phyloP scores from a whole-genome alignment of 495 filamentous ascomycete species.

The Peziza echinospora region DNA sequence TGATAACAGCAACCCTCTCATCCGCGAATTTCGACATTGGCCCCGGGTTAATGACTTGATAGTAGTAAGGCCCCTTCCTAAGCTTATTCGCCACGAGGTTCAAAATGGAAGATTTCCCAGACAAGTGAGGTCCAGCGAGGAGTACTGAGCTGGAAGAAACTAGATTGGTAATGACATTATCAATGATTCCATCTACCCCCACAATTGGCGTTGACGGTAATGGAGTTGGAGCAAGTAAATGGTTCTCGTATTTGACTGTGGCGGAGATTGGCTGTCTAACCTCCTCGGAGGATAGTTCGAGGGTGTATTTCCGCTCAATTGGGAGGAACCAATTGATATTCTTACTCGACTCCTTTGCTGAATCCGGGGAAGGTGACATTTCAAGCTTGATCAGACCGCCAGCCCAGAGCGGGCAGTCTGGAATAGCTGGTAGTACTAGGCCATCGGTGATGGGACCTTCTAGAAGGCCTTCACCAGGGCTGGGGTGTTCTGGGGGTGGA shows the following conservation, averaged over 20 bases:
- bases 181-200: conserved; percentile 58
- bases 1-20: conserved; percentile 72
- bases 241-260: conserved; percentile 34
- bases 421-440: conserved; percentile 38
- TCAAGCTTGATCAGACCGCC: conserved; percentile 17
- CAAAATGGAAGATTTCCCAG: conserved; percentile 64
- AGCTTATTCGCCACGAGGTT: conserved; percentile 24
- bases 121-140: conserved; percentile 65
- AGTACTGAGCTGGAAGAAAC: conserved; percentile 73
- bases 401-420: conserved; percentile 15
- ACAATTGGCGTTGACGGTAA: conserved; percentile 34
- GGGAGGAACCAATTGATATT: conserved; percentile 52
- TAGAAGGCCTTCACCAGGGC: conserved; percentile 37
- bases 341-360: conserved; percentile 6
- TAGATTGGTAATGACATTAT: conserved; percentile 46
- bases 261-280: background rate
- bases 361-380: conserved; percentile 19
- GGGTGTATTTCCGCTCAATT: conserved; percentile 43
- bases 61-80: conserved; percentile 14
- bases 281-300: conserved; percentile 25
- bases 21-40: conserved; percentile 36
- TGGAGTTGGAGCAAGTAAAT: conserved; percentile 36
- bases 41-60: conserved; percentile 14
- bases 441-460: conserved; percentile 78
- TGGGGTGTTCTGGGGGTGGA: background rate